phyloP scores from a whole-genome alignment of 1,284 basidiomycete genomes.

The Sutorius eximius region DNA sequence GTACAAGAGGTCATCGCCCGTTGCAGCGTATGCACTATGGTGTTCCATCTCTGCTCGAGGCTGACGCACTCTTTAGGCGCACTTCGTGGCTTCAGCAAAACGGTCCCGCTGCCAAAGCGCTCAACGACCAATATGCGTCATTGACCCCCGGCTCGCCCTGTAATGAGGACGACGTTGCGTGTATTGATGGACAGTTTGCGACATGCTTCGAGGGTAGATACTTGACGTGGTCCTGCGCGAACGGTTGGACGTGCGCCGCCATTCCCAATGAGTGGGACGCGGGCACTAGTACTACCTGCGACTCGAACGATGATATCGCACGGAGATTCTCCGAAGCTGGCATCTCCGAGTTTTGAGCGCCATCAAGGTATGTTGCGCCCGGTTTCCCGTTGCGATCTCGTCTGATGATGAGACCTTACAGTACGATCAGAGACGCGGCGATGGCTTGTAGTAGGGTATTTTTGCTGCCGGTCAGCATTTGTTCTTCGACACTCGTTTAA shows the following conservation, averaged over 20 bases:
- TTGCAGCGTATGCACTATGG: background rate
- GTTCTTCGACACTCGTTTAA: conserved; percentile 6
- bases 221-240: background rate
- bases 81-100: conserved; percentile 22
- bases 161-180: conserved; percentile 27
- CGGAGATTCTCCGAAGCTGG: background rate
- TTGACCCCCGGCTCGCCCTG: conserved; percentile 24
- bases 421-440: conserved; percentile 4
- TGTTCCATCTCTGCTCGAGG: background rate
- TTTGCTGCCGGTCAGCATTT: conserved; percentile 14
- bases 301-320: background rate
- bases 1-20: conserved; percentile 8
- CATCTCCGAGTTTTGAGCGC: background rate
- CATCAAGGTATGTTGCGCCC: background rate
- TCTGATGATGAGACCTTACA: background rate
- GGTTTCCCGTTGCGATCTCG: background rate
- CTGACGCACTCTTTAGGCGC: conserved; percentile 11
- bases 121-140: conserved; percentile 28
- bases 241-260: background rate
- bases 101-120: conserved; percentile 26
- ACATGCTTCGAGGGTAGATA: conserved; percentile 15
- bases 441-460: conserved; percentile 4
- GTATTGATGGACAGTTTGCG: conserved; percentile 25
- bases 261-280: background rate
- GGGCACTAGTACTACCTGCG: background rate